phyloP scores from a whole-genome alignment of 1,139 yeast species.

The Yueomyces sp. region DNA sequence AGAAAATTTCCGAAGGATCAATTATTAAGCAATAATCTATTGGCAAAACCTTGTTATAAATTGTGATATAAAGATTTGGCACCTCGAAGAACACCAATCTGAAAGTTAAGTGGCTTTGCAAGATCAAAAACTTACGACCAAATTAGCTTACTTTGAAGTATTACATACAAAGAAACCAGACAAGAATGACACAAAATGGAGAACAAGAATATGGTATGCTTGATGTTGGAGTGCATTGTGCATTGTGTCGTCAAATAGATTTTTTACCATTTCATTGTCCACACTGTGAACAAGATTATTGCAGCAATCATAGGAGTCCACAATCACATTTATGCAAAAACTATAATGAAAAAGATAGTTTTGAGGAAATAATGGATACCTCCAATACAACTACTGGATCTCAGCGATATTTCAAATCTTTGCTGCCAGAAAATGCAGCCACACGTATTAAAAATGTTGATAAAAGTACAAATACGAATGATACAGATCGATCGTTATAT shows the following conservation, averaged over 20 bases:
- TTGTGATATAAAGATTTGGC: too few species aligned
- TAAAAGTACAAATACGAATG: constrained; percentile 4
- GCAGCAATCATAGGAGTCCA: constrained; percentile 43
- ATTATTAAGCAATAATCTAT: too few species aligned
- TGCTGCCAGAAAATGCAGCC: constrained; percentile 46
- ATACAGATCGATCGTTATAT: constrained; percentile 4
- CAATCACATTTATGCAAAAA: constrained; percentile 35
- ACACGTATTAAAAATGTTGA: constrained; percentile 27
- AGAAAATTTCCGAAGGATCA: too few species aligned
- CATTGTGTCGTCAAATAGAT: constrained; percentile 49
- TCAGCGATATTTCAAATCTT: constrained; percentile 19
- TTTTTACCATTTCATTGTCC: constrained; percentile 59
- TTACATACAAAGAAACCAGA: too few species aligned
- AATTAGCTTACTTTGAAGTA: too few species aligned
- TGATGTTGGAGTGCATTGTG: constrained; percentile 61
- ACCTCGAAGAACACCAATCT: too few species aligned
- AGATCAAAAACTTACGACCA: too few species aligned
- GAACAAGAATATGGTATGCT: constrained; percentile 31
- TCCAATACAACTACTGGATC: too few species aligned
- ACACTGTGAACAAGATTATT: constrained; percentile 41
- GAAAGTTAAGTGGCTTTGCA: too few species aligned
- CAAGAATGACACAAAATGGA: too few species aligned
- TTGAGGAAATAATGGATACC: too few species aligned
- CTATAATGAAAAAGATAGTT: constrained; percentile 3
- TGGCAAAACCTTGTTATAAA: too few species aligned